These are phyloP conservation scores for Hypsizygus ulmarius DNA, from an alignment of 1,284 basidiomycete species.

Conservation along the genomic window DNA sequence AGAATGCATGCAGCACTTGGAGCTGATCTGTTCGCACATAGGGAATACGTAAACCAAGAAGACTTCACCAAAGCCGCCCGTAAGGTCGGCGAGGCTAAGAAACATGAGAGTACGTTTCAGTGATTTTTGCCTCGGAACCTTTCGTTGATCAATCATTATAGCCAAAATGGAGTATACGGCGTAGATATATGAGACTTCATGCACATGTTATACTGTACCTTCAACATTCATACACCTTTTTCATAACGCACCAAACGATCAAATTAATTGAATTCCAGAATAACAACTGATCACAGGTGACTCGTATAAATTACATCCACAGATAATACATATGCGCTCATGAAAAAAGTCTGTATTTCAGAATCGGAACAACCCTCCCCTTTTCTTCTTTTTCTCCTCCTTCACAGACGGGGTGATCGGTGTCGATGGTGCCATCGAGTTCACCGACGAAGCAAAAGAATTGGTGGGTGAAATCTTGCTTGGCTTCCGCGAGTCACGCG, in stretches of 20 bases:
- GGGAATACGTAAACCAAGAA: slow-evolving; percentile 90
- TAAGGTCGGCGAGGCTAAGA: slow-evolving; percentile 95
- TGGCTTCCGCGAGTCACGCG: slow-evolving; percentile 30
- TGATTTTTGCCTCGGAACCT: neutral
- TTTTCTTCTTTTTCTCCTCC: slow-evolving; percentile 79
- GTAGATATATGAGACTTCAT: slow-evolving; percentile 23
- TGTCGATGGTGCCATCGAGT: slow-evolving; percentile 37
- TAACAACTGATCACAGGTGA: slow-evolving; percentile 7
- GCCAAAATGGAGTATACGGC: slow-evolving; percentile 48
- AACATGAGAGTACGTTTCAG: slow-evolving; percentile 80
- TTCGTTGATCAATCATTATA: slow-evolving; percentile 20
- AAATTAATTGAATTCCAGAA: neutral
- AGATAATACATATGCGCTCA: slow-evolving; percentile 8
- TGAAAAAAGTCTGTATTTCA: slow-evolving; percentile 25
- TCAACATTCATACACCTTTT: neutral
- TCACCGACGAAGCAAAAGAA: slow-evolving; percentile 49
- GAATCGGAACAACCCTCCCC: slow-evolving; percentile 71
- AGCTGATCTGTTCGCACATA: slow-evolving; percentile 24
- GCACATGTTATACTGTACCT: slow-evolving; percentile 16
- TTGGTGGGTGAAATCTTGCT: slow-evolving; percentile 42
- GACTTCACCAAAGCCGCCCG: slow-evolving; percentile 98
- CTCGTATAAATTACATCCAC: slow-evolving; percentile 17
- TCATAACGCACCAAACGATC: neutral
- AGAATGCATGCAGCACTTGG: neutral
- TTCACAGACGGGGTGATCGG: slow-evolving; percentile 31